A percentile compares a stretch with the other conserved stretches of the same genome.
These are phyloP conservation scores for Lasiosphaeria miniovina DNA, from an alignment of 495 filamentous ascomycete species.

Conservation along the genomic window DNA sequence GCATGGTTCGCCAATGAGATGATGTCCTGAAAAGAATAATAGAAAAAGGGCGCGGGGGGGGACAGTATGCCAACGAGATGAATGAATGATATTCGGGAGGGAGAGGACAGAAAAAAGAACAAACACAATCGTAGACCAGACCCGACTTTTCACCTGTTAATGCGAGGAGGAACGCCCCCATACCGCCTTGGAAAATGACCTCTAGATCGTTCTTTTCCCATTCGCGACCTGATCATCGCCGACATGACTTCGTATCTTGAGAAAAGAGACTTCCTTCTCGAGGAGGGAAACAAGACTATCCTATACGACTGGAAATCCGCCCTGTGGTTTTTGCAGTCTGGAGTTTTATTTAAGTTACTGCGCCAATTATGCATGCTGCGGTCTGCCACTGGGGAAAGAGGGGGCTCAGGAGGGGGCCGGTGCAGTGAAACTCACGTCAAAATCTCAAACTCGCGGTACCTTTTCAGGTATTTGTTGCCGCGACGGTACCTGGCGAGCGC, in stretches of 20 bases:
- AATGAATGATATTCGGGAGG: background rate
- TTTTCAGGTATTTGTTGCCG: constrained; percentile 61
- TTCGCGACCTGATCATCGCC: too few species aligned
- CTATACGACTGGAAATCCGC: background rate
- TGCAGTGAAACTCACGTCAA: constrained; percentile 56
- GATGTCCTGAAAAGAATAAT: constrained; percentile 18
- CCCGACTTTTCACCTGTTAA: too few species aligned
- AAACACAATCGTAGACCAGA: background rate
- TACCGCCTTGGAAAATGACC: background rate
- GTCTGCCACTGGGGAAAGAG: too few species aligned
- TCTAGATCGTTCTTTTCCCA: background rate
- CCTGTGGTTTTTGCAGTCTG: background rate
- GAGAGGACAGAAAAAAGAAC: background rate
- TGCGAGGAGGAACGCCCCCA: too few species aligned
- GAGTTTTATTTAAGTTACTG: background rate
- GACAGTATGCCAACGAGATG: background rate
- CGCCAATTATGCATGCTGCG: too few species aligned
- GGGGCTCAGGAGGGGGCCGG: background rate
- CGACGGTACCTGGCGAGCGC: constrained; percentile 70
- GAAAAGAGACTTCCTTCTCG: too few species aligned
- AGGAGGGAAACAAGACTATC: background rate
- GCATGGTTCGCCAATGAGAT: constrained; percentile 67
- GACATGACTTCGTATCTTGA: too few species aligned
- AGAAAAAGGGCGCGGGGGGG: background rate
- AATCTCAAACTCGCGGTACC: constrained; percentile 74